Conservation (phyloP, 2,329 filamentous ascomycete genomes). For the Tolypocladium tundrense region DNA sequence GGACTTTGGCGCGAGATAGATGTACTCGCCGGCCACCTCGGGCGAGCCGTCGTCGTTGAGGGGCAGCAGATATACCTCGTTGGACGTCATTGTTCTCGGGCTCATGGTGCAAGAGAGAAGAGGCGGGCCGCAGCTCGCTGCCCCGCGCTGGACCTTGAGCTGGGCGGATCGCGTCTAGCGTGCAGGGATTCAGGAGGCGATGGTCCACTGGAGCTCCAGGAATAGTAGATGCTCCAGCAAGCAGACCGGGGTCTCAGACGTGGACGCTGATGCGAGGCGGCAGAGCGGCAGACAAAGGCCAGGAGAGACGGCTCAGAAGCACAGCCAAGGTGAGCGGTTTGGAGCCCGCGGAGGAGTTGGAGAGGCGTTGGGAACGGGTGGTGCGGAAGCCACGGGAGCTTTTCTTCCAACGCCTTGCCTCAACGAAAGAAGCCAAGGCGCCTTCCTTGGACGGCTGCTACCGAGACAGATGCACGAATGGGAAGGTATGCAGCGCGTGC, state of each 20-base stretch:
- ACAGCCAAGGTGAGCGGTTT: not conserved
- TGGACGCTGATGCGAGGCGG: not conserved
- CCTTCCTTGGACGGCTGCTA: not conserved
- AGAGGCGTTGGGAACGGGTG: not conserved
- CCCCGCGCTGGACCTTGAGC: slow-evolving; percentile 8
- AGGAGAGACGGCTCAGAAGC: not conserved
- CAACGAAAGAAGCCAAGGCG: not conserved
- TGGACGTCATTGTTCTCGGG: slow-evolving; percentile 52
- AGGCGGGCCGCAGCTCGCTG: slow-evolving; percentile 8
- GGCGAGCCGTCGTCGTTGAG: slow-evolving; percentile 91
- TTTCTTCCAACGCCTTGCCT: not conserved
- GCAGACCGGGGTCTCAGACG: not conserved
- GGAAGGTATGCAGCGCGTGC: not conserved
- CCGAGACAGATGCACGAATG: not conserved
- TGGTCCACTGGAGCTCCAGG: not conserved
- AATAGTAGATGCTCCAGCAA: not conserved
- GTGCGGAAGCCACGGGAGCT: not conserved
- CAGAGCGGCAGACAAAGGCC: too few species aligned
- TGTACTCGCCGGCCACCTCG: slow-evolving; percentile 78
- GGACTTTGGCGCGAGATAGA: slow-evolving; percentile 72
- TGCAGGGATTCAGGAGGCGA: not conserved
- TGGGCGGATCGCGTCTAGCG: not conserved
- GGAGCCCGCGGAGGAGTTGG: not conserved
- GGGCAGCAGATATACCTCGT: slow-evolving; percentile 75
- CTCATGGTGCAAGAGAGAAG: slow-evolving; percentile 36